Base-by-base conservation (phyloP, 805 yeast species). In the Wickerhamiella alocasiicola region DNA sequence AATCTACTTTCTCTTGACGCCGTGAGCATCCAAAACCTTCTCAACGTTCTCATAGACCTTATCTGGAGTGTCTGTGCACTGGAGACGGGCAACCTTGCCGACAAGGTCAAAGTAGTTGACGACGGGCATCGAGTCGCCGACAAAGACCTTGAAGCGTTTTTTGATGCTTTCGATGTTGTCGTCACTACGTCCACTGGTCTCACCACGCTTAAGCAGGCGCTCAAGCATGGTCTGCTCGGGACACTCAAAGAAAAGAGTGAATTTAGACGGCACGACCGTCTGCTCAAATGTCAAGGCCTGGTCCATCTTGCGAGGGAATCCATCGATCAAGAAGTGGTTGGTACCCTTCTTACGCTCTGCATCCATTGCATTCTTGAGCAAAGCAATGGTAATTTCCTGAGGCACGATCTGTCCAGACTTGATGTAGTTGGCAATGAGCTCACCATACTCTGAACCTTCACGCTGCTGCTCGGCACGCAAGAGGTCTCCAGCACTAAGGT, bases 251-350 rank as follows among this genome's bases (percentile, higher is more conserved):
- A 63, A 64, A 39, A 64, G 54, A 6, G 65, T 60, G 45, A 63
- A 59, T 44, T 55, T 55, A 9, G 60, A 53, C n/a, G 52, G 59
- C 4, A 63, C 65, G 12, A 65, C 62, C 59, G 55, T 74, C 66
- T 80, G 74, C 63, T 88, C 97, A 58, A 88, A 88, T n/a, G 88
- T 81, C 30, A 80, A 45, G 0, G 97, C 97, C 66, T 88, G 98
- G 62, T 91, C 97, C 96, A 91, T 88, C 59, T 87, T 84, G 59
- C 97, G 74, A 36, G 98, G 98, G 71, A 91, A 88, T 0, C 98
- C 98, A 59, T 88, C 98, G 40, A 88, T 76, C 53, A 88, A 65
- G 59, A 87, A 88, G 50, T 74, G 74, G 21, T 31, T 21, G 40
- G 67, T 68, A 9, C 68, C 66, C 12, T 81, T 78, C n/a, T 66